Percentiles rank a stretch among this genome's conserved stretches.
These are phyloP conservation scores for Salix arbutifolia DNA, from an alignment of 345 rosid genomes.

Conservation along the genomic window DNA sequence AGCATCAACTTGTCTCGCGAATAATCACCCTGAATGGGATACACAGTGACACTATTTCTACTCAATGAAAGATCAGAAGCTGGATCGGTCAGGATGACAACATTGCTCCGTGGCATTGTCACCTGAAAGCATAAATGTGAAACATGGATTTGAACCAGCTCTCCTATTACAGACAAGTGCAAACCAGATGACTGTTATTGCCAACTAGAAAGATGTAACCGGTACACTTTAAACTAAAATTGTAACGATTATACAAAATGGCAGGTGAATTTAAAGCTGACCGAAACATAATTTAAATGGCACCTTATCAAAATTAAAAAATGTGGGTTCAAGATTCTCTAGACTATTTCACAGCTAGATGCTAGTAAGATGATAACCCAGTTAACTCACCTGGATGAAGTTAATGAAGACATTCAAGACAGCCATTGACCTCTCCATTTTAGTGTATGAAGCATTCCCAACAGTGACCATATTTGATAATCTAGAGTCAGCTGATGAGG, in stretches of 20 bases:
- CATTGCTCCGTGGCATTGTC: slow-evolving; percentile 69
- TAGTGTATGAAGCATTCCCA: slow-evolving; percentile 67
- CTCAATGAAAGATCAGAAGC: slow-evolving; percentile 59
- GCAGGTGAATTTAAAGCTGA: neutral
- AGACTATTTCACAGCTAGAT: neutral
- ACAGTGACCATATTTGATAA: slow-evolving; percentile 50
- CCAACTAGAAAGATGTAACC: neutral
- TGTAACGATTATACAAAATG: neutral
- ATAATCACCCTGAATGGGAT: slow-evolving; percentile 78
- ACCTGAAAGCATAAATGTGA: slow-evolving; percentile 38
- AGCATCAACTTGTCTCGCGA: slow-evolving; percentile 88
- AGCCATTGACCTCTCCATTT: slow-evolving; percentile 67
- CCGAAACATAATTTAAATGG: neutral
- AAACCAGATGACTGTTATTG: neutral
- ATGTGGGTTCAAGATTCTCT: neutral
- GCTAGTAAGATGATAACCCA: neutral
- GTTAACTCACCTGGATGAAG: slow-evolving; percentile 60
- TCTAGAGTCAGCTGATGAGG: slow-evolving; percentile 34
- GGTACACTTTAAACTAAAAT: neutral
- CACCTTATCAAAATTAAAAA: neutral
- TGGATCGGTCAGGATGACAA: slow-evolving; percentile 80
- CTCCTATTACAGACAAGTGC: neutral
- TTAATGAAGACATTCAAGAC: slow-evolving; percentile 57
- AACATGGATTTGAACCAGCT: neutral
- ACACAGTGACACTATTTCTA: slow-evolving; percentile 46